Percentiles rank a stretch among this genome's conserved stretches.
phyloP scores from a whole-genome alignment of 495 filamentous ascomycete species.

The Cudoniella acicularis region DNA sequence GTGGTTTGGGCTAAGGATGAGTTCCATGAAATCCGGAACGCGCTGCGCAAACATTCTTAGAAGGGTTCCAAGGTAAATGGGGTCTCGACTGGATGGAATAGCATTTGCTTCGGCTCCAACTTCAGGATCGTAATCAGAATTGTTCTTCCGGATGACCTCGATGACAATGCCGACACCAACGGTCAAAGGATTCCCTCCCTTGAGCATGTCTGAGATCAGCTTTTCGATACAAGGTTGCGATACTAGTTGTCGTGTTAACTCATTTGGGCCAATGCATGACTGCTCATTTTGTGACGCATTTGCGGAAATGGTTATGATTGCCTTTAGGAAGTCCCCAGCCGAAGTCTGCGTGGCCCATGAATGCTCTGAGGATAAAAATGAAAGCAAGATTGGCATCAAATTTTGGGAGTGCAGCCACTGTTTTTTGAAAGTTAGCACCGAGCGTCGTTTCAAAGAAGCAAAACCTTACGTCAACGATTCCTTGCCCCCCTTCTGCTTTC shows the following conservation, averaged over 20 bases:
- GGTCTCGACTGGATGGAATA: slow-evolving; percentile 78
- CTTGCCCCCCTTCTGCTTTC: slow-evolving; percentile 84
- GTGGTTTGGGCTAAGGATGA: slow-evolving; percentile 68
- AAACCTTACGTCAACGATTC: slow-evolving; percentile 82
- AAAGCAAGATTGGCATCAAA: slow-evolving; percentile 83
- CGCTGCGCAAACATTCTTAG: slow-evolving; percentile 84
- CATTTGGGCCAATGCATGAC: slow-evolving; percentile 96
- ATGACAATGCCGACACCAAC: slow-evolving; percentile 98
- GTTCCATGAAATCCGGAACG: slow-evolving; percentile 93
- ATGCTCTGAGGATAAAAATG: slow-evolving; percentile 79
- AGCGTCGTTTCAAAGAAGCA: neutral
- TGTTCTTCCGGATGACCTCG: slow-evolving; percentile 98
- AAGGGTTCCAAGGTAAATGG: slow-evolving; percentile 94
- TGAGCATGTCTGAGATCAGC: slow-evolving; percentile 86
- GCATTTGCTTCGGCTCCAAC: slow-evolving; percentile 72
- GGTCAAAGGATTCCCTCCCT: slow-evolving; percentile 89
- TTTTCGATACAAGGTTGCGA: slow-evolving; percentile 77
- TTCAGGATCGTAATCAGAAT: slow-evolving; percentile 97
- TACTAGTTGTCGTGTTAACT: slow-evolving; percentile 93
- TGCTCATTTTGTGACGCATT: slow-evolving; percentile 98
- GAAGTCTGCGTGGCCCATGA: slow-evolving; percentile 88
- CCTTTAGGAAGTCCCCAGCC: slow-evolving; percentile 96
- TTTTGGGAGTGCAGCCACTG: slow-evolving; percentile 92
- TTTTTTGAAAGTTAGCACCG: slow-evolving; percentile 23
- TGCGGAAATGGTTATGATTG: slow-evolving; percentile 97